Percentiles rank a stretch among this genome's conserved stretches.
Conservation (phyloP, 2,329 filamentous ascomycete genomes). For the Annulohypoxylon truncatum region DNA sequence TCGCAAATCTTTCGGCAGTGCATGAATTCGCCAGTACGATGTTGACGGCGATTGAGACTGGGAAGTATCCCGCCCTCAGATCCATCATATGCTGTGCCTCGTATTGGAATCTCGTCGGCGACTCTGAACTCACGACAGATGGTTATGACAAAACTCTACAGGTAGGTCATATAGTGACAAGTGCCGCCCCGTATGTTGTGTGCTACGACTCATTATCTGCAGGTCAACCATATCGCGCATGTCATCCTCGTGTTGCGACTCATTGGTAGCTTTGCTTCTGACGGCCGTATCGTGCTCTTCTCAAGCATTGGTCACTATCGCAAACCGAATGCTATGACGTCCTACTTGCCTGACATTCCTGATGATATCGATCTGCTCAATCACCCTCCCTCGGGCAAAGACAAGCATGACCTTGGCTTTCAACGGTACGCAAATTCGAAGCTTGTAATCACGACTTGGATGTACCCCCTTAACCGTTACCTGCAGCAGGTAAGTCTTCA, state of each 20-base stretch:
- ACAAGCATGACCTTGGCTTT: slow-evolving; percentile 53
- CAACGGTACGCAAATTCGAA: slow-evolving; percentile 58
- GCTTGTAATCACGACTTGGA: slow-evolving; percentile 53
- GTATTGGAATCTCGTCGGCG: slow-evolving; percentile 50
- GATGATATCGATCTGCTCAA: slow-evolving; percentile 52
- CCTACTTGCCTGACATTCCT: slow-evolving; percentile 51
- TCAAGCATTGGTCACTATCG: slow-evolving; percentile 51
- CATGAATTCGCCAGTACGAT: slow-evolving; percentile 49
- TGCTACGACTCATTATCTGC: too few species aligned
- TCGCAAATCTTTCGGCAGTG: slow-evolving; percentile 48
- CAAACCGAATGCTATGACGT: slow-evolving; percentile 52
- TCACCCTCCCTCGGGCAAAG: slow-evolving; percentile 48
- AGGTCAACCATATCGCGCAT: slow-evolving; percentile 53
- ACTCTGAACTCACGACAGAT: slow-evolving; percentile 50
- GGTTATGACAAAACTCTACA: slow-evolving; percentile 52
- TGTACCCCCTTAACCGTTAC: slow-evolving; percentile 53
- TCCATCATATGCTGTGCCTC: slow-evolving; percentile 55
- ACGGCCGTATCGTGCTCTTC: slow-evolving; percentile 69
- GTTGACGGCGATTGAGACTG: slow-evolving; percentile 41
- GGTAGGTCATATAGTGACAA: too few species aligned
- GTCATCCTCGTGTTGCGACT: slow-evolving; percentile 49
- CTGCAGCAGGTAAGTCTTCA: slow-evolving; percentile 43
- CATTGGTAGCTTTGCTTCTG: slow-evolving; percentile 68
- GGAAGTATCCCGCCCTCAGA: slow-evolving; percentile 46
- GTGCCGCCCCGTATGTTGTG: too few species aligned